These are phyloP conservation scores for Monosporascus sp. DNA, from an alignment of 2,329 filamentous ascomycete genomes.

Conservation along the genomic window DNA sequence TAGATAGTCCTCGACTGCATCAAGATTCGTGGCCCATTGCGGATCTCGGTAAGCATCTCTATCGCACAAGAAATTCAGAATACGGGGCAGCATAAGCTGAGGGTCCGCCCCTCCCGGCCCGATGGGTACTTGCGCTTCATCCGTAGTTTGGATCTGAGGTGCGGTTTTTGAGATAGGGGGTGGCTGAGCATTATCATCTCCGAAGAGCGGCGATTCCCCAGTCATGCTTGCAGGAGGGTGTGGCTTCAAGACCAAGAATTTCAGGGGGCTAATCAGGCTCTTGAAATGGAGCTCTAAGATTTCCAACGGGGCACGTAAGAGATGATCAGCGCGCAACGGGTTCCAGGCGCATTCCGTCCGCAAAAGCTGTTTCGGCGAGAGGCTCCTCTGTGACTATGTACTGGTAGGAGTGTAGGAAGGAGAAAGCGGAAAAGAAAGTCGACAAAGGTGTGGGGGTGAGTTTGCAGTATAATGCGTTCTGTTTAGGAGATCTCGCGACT, in stretches of 20 bases:
- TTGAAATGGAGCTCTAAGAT: no score
- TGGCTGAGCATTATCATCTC: background rate
- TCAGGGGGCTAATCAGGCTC: background rate
- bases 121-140: background rate
- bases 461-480: background rate
- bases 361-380: background rate
- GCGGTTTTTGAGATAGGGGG: background rate
- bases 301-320: background rate
- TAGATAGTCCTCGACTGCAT: constrained; percentile 33
- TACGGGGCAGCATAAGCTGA: constrained; percentile 26
- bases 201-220: background rate
- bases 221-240: background rate
- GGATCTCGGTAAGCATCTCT: constrained; percentile 38
- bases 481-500: constrained; percentile 5
- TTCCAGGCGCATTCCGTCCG: background rate
- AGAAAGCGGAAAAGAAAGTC: constrained; percentile 1
- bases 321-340: background rate
- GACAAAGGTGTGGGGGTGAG: constrained; percentile 4
- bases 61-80: constrained; percentile 42
- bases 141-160: no score
- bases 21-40: constrained; percentile 14
- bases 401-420: constrained; percentile 7
- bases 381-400: background rate
- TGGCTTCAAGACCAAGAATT: background rate
- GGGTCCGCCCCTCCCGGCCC: constrained; percentile 28